Conservation (phyloP, 495 filamentous ascomycete genomes). For the Talaromyces trachyspermus region DNA sequence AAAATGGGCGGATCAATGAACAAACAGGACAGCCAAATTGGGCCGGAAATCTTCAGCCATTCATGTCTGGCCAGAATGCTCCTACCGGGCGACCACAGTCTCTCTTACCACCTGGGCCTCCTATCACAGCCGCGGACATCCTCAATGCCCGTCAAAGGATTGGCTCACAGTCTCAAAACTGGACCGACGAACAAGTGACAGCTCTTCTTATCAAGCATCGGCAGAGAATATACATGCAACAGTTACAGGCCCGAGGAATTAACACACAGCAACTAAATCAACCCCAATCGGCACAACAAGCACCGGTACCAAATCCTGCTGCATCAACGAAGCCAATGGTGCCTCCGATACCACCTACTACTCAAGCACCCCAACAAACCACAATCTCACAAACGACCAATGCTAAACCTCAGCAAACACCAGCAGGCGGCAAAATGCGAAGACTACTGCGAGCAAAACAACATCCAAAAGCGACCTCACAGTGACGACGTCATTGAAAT, state of each 20-base stretch:
- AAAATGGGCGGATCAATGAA: slow-evolving; percentile 14
- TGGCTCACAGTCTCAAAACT: slow-evolving; percentile 29
- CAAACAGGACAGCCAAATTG: slow-evolving; percentile 17
- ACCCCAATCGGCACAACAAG: slow-evolving; percentile 11
- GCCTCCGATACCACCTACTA: slow-evolving; percentile 4
- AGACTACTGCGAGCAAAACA: slow-evolving; percentile 24
- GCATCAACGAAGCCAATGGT: slow-evolving; percentile 13
- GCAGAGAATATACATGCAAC: slow-evolving; percentile 27
- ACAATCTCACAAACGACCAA: slow-evolving; percentile 11
- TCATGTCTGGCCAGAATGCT: slow-evolving; percentile 32
- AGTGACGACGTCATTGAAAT: slow-evolving; percentile 58
- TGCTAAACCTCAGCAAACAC: slow-evolving; percentile 10
- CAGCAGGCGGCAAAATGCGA: slow-evolving; percentile 19
- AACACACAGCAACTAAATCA: slow-evolving; percentile 22
- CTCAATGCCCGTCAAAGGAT: slow-evolving; percentile 33
- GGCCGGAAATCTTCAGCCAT: slow-evolving; percentile 22
- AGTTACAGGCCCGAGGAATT: slow-evolving; percentile 18
- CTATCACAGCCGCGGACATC: slow-evolving; percentile 39
- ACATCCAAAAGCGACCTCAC: slow-evolving; percentile 49
- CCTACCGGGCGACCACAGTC: slow-evolving; percentile 18
- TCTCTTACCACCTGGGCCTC: slow-evolving; percentile 24
- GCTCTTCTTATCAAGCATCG: slow-evolving; percentile 28
- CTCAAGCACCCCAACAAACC: slow-evolving; percentile 13
- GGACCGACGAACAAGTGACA: slow-evolving; percentile 50
- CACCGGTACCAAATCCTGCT: slow-evolving; percentile 13